Conservation (phyloP, 1,284 basidiomycete genomes). For the Fistulinella staudtii region DNA sequence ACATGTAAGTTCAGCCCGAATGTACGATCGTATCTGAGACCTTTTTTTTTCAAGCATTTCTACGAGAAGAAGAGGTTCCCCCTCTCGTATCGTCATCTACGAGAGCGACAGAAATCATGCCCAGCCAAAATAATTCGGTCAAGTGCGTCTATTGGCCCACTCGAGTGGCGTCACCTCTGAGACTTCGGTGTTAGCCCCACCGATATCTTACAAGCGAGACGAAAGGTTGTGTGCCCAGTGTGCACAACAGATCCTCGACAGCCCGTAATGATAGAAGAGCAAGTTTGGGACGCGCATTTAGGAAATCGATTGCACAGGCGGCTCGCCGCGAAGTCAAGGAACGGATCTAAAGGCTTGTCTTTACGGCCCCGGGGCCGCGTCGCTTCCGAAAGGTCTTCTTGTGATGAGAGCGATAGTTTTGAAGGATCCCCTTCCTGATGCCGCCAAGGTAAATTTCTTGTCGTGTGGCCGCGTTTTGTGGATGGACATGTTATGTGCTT, state of each 20-base stretch:
- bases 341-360: constrained; percentile 3
- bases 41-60: constrained; percentile 51
- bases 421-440: constrained; percentile 10
- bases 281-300: constrained; percentile 64
- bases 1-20: constrained; percentile 37
- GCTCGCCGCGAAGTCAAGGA: constrained; percentile 16
- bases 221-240: constrained; percentile 58
- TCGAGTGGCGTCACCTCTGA: constrained; percentile 10
- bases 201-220: constrained; percentile 53
- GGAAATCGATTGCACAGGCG: constrained; percentile 57
- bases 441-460: constrained; percentile 10
- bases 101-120: constrained; percentile 50
- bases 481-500: not conserved
- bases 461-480: not conserved
- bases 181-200: constrained; percentile 36
- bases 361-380: not conserved
- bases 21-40: constrained; percentile 2
- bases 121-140: constrained; percentile 40
- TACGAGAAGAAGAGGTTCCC: constrained; percentile 49
- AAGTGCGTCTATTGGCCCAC: constrained; percentile 39
- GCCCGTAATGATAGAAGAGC: constrained; percentile 75
- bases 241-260: constrained; percentile 63
- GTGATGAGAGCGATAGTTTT: not conserved
- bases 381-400: constrained; percentile 2
- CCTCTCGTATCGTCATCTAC: constrained; percentile 58